A percentile compares a stretch with the other conserved stretches of the same genome.
phyloP scores from a whole-genome alignment of 176 grass and related monocot genomes.

The Oryza officinalis region DNA sequence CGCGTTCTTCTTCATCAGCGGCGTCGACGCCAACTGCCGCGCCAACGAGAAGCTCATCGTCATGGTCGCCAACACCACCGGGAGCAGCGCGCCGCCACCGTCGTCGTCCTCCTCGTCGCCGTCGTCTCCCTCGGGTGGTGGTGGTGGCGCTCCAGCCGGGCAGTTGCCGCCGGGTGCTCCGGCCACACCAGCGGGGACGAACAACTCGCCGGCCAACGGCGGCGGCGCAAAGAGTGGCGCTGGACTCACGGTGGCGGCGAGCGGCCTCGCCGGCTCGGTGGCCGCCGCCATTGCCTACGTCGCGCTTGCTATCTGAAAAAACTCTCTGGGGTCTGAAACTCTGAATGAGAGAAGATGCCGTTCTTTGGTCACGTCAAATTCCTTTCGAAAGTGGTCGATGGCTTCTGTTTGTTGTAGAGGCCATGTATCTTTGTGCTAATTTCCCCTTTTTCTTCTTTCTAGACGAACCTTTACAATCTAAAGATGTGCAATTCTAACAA shows the following conservation, averaged over 20 bases:
- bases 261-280: slow-evolving; percentile 34
- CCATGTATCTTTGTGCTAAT: background rate
- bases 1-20: slow-evolving; percentile 70
- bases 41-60: slow-evolving; percentile 55
- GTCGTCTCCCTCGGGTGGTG: slow-evolving; percentile 7
- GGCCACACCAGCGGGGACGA: background rate
- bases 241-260: background rate
- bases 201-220: slow-evolving; percentile 6
- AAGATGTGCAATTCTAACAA: too few species aligned
- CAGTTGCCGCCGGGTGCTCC: background rate
- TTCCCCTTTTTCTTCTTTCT: background rate
- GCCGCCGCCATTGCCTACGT: slow-evolving; percentile 44
- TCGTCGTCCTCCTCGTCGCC: background rate
- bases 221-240: slow-evolving; percentile 33
- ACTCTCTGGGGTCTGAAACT: background rate
- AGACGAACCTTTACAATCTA: background rate
- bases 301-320: slow-evolving; percentile 43
- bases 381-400: too few species aligned
- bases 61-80: slow-evolving; percentile 26
- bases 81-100: background rate
- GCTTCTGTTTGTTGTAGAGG: background rate
- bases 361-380: too few species aligned
- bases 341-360: background rate
- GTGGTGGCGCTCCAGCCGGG: background rate
- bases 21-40: slow-evolving; percentile 52